Evolutionary conservation across 306 rosid genomes (phyloP).

Genomic region (Boehmeria nivea): DNA sequence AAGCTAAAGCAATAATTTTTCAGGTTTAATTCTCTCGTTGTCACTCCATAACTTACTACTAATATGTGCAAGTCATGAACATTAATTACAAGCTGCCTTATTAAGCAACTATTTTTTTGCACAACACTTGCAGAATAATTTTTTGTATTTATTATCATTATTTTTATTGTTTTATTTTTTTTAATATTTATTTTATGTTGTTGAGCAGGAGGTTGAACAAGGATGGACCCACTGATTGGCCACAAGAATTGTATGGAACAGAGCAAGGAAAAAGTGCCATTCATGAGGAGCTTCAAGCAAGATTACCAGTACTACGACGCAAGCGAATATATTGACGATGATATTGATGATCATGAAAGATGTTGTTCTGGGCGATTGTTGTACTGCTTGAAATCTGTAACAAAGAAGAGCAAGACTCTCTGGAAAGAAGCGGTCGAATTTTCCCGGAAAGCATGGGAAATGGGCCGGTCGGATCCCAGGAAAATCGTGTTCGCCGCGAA

Average conservation of each 20-base stretch:
- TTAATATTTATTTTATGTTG: neutral
- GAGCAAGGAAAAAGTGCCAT: conserved; percentile 17
- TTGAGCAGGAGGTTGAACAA: neutral
- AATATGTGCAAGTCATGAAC: no score
- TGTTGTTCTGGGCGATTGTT: neutral
- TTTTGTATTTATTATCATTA: no score
- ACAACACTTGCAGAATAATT: no score
- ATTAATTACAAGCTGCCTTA: no score
- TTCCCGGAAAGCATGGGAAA: conserved; percentile 23
- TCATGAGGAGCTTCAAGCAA: conserved; percentile 3
- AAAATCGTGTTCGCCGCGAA: conserved; percentile 46
- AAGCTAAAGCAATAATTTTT: no score
- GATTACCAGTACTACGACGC: no score
- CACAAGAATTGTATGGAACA: neutral
- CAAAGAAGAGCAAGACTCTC: neutral
- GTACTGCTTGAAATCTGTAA: conserved; percentile 3
- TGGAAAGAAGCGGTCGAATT: conserved; percentile 11
- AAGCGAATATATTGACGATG: no score
- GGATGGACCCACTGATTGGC: neutral
- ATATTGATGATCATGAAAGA: neutral
- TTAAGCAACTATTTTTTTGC: no score
- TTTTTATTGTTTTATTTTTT: neutral
- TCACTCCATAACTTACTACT: no score
- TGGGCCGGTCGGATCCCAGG: conserved; percentile 61
- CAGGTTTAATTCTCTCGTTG: no score